Evolutionary conservation across 768 basidiomycete species (phyloP).

Genomic region (Podaxis pistillaris): DNA sequence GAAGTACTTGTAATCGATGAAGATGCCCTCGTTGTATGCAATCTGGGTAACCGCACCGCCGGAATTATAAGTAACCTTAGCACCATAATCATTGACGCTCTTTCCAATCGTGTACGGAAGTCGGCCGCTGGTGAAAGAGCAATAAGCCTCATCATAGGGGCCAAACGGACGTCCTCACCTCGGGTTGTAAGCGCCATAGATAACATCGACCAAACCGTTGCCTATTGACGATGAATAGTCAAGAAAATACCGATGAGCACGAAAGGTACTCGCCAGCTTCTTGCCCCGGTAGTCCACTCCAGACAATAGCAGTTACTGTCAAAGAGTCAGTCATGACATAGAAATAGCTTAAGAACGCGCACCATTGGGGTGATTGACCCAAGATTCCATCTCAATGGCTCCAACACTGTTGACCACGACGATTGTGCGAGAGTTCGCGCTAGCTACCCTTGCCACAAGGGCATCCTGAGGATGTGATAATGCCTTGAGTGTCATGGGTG

Average conservation of each 20-base stretch:
- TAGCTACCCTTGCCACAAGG: slow-evolving; percentile 50
- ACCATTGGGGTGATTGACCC: slow-evolving; percentile 57
- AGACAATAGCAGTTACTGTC: slow-evolving; percentile 26
- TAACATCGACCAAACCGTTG: slow-evolving; percentile 54
- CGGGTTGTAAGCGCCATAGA: slow-evolving; percentile 62
- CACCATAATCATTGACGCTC: slow-evolving; percentile 52
- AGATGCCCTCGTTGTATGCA: slow-evolving; percentile 56
- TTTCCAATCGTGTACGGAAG: slow-evolving; percentile 57
- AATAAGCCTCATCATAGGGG: neutral
- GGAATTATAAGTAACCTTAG: slow-evolving; percentile 42
- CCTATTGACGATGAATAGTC: slow-evolving; percentile 30
- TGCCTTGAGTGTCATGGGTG: neutral
- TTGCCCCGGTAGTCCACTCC: slow-evolving; percentile 59
- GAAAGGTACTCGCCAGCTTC: slow-evolving; percentile 46
- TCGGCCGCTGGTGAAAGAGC: slow-evolving; percentile 31
- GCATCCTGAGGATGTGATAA: slow-evolving; percentile 31
- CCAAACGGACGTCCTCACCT: slow-evolving; percentile 32
- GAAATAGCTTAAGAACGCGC: slow-evolving; percentile 2
- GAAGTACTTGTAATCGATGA: slow-evolving; percentile 59
- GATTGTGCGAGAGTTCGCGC: slow-evolving; percentile 55
- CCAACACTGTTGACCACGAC: slow-evolving; percentile 71
- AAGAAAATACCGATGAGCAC: neutral
- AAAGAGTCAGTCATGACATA: neutral
- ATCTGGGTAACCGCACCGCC: slow-evolving; percentile 41
- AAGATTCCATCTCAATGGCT: slow-evolving; percentile 53